Percentiles rank a stretch among this genome's conserved stretches.
These are phyloP conservation scores for Exsudoporus frostii DNA, from an alignment of 768 basidiomycete species.

Conservation along the genomic window DNA sequence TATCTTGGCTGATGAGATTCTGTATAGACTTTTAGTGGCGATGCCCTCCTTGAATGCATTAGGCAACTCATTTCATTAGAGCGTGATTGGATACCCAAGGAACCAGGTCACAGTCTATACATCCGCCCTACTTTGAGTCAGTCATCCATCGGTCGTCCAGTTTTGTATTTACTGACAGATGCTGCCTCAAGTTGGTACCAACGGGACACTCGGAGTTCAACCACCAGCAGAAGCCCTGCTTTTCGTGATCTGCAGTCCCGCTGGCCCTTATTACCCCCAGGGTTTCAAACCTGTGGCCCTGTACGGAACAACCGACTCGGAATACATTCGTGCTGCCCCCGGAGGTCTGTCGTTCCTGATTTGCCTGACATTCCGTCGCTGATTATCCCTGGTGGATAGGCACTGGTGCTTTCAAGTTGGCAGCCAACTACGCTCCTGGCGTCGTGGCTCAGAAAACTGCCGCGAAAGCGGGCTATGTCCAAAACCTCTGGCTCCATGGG, in stretches of 20 bases:
- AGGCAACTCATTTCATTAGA: constrained; percentile 84
- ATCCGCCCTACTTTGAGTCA: constrained; percentile 76
- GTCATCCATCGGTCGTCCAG: constrained; percentile 5
- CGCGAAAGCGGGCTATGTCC: constrained; percentile 72
- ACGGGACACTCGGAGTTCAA: constrained; percentile 44
- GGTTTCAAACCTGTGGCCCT: constrained; percentile 93
- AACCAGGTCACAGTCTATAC: constrained; percentile 88
- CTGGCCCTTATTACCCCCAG: constrained; percentile 78
- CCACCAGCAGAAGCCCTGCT: constrained; percentile 67
- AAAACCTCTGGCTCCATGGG: constrained; percentile 89
- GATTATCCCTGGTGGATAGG: constrained; percentile 36
- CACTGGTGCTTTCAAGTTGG: constrained; percentile 85
- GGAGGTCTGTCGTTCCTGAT: constrained; percentile 50
- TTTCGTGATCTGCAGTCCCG: constrained; percentile 60
- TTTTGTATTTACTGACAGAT: constrained; percentile 2
- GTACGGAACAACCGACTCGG: constrained; percentile 62
- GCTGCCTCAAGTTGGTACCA: constrained; percentile 64
- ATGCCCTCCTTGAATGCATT: constrained; percentile 72
- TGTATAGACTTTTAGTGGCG: constrained; percentile 70
- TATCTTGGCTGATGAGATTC: constrained; percentile 3
- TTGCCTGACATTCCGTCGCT: background rate
- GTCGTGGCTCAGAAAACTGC: constrained; percentile 82
- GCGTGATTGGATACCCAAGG: constrained; percentile 86
- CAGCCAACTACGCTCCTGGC: constrained; percentile 86
- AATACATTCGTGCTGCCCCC: constrained; percentile 80